Evolutionary conservation across 2,329 filamentous ascomycete species (phyloP).

Genomic region (Penicillium sp.): DNA sequence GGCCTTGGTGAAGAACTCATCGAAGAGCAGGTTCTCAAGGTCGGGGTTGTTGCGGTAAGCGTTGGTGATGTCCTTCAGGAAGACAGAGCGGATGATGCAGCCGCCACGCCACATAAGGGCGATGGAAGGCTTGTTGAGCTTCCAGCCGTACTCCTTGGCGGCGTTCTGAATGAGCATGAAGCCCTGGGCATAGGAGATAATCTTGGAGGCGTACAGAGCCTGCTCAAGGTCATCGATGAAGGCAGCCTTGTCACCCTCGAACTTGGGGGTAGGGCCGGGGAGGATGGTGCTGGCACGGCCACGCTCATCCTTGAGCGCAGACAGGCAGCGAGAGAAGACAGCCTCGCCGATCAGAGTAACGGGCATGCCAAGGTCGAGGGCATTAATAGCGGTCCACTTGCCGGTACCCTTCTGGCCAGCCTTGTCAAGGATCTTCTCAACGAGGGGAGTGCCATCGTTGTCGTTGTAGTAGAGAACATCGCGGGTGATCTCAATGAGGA

Average conservation of each 20-base stretch:
- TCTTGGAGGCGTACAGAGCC: slow-evolving; percentile 98
- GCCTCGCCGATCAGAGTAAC: slow-evolving; percentile 97
- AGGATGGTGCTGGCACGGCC: slow-evolving; percentile 75
- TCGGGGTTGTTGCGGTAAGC: slow-evolving; percentile 93
- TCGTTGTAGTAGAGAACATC: slow-evolving; percentile 99
- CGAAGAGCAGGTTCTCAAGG: slow-evolving; percentile 96
- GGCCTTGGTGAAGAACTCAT: slow-evolving; percentile 99
- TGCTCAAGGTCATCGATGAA: slow-evolving; percentile 98
- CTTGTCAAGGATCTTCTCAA: slow-evolving; percentile 99
- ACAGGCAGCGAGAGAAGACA: slow-evolving; percentile 92
- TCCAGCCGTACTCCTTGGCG: slow-evolving; percentile 94
- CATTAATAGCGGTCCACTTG: slow-evolving; percentile 99
- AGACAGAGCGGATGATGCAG: slow-evolving; percentile 99
- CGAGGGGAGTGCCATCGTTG: slow-evolving; percentile 81
- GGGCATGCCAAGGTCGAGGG: slow-evolving; percentile 96
- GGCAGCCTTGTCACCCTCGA: slow-evolving; percentile 85
- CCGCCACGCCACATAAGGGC: slow-evolving; percentile 99
- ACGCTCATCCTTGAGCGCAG: slow-evolving; percentile 92
- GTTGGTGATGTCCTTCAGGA: slow-evolving; percentile 98
- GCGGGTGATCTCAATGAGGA: slow-evolving; percentile 98
- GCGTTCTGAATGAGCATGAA: slow-evolving; percentile 99
- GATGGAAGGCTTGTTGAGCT: slow-evolving; percentile 99
- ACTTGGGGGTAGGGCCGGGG: slow-evolving; percentile 71
- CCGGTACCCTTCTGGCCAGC: slow-evolving; percentile 99
- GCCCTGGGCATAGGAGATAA: slow-evolving; percentile 98